Evolutionary conservation across 768 basidiomycete genomes (phyloP).

Genomic region (Mrakia blollopis): DNA sequence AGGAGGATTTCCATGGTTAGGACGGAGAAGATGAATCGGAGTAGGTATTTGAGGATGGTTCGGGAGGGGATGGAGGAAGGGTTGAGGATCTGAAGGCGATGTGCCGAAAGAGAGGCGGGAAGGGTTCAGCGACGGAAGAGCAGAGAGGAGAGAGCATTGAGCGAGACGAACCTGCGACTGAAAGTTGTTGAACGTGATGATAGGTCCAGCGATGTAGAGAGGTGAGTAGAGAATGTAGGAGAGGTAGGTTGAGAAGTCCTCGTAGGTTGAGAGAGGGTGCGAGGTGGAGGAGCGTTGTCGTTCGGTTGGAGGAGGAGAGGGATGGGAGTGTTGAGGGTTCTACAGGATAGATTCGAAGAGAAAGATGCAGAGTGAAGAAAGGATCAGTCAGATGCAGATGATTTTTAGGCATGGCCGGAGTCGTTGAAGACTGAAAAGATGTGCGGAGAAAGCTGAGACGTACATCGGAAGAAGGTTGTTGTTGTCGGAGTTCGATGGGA

Average conservation of each 20-base stretch:
- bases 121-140: neutral
- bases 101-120: conserved; percentile 1
- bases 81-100: neutral
- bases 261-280: conserved; percentile 58
- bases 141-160: neutral
- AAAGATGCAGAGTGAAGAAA: neutral
- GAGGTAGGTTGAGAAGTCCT: conserved; percentile 63
- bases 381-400: neutral
- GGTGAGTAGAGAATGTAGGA: conserved; percentile 88
- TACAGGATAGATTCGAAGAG: neutral
- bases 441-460: neutral
- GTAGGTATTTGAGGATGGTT: neutral
- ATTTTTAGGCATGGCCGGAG: neutral
- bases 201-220: conserved; percentile 91
- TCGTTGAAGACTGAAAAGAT: neutral
- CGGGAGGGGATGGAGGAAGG: neutral
- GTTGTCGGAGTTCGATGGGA: neutral
- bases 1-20: conserved; percentile 79
- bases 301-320: conserved; percentile 34
- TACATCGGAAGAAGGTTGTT: neutral
- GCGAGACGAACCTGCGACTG: conserved; percentile 69
- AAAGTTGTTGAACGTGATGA: conserved; percentile 93
- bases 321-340: neutral
- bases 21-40: conserved; percentile 20
- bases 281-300: conserved; percentile 55